These are phyloP conservation scores for Plenodomus lindquistii DNA, from an alignment of 2,329 filamentous ascomycete genomes.

Conservation along the genomic window DNA sequence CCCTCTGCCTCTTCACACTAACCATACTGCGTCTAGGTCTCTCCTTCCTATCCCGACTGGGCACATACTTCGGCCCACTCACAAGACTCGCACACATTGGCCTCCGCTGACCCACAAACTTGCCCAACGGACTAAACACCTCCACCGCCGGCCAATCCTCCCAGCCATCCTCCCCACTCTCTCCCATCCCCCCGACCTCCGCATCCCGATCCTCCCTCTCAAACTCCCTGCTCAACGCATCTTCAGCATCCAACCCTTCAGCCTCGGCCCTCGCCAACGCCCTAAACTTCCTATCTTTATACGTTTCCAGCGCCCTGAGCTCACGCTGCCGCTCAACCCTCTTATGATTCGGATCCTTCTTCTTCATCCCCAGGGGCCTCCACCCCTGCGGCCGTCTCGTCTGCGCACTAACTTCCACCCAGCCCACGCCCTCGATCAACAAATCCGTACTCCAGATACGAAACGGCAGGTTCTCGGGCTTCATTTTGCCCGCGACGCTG, in stretches of 20 bases:
- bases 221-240: slow-evolving; percentile 41
- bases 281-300: slow-evolving; percentile 22
- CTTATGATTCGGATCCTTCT: slow-evolving; percentile 46
- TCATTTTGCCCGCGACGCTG: slow-evolving; percentile 64
- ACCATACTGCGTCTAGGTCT: slow-evolving; percentile 74
- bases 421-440: slow-evolving; percentile 88
- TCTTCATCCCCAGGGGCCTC: slow-evolving; percentile 50
- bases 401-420: slow-evolving; percentile 87
- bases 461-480: slow-evolving; percentile 74
- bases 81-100: slow-evolving; percentile 75
- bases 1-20: slow-evolving; percentile 41
- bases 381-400: slow-evolving; percentile 58
- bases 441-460: slow-evolving; percentile 80
- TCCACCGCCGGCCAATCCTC: slow-evolving; percentile 71
- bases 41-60: slow-evolving; percentile 53
- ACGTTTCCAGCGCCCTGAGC: slow-evolving; percentile 11
- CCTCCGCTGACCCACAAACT: slow-evolving; percentile 67
- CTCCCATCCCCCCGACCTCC: not conserved
- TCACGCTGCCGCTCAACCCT: slow-evolving; percentile 15
- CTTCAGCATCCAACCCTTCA: slow-evolving; percentile 18
- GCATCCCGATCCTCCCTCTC: slow-evolving; percentile 17
- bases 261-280: slow-evolving; percentile 13
- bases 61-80: slow-evolving; percentile 57
- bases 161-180: slow-evolving; percentile 9
- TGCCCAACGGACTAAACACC: slow-evolving; percentile 83